Percentiles rank a stretch among this genome's conserved stretches.
Conservation (phyloP, 2,329 filamentous ascomycete species). For the Remersonia thermophila region DNA sequence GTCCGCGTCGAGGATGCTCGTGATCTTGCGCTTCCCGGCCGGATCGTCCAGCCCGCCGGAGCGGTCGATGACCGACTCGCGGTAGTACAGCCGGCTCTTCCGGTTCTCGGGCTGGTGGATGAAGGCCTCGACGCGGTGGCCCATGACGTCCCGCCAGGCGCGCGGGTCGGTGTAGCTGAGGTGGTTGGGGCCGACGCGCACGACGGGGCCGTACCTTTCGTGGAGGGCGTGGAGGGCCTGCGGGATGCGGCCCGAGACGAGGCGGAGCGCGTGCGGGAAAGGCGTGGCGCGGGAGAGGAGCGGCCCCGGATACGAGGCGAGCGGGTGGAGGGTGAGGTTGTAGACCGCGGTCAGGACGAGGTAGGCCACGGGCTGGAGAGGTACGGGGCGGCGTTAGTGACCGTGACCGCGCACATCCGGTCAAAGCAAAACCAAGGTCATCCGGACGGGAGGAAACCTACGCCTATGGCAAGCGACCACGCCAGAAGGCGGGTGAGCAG, state of each 20-base stretch:
- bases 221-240: slow-evolving; percentile 18
- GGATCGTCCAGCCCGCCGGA: too few species aligned
- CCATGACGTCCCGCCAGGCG: slow-evolving; percentile 25
- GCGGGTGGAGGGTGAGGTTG: slow-evolving; percentile 18
- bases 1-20: slow-evolving; percentile 5
- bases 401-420: too few species aligned
- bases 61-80: neutral
- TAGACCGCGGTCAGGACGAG: slow-evolving; percentile 8
- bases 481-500: too few species aligned
- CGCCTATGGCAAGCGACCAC: too few species aligned
- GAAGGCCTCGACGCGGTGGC: too few species aligned
- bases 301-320: slow-evolving; percentile 17
- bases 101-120: slow-evolving; percentile 5
- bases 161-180: slow-evolving; percentile 25
- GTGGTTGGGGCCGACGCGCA: slow-evolving; percentile 27
- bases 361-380: too few species aligned
- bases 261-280: slow-evolving; percentile 44
- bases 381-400: too few species aligned
- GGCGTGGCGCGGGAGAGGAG: slow-evolving; percentile 12
- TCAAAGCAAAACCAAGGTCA: too few species aligned
- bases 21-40: slow-evolving; percentile 9
- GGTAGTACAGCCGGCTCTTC: slow-evolving; percentile 8
- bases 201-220: too few species aligned
- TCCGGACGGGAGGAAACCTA: too few species aligned
- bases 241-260: slow-evolving; percentile 74